These are phyloP conservation scores for Penicillium sp. DNA, from an alignment of 2,329 filamentous ascomycete species.

Conservation along the genomic window DNA sequence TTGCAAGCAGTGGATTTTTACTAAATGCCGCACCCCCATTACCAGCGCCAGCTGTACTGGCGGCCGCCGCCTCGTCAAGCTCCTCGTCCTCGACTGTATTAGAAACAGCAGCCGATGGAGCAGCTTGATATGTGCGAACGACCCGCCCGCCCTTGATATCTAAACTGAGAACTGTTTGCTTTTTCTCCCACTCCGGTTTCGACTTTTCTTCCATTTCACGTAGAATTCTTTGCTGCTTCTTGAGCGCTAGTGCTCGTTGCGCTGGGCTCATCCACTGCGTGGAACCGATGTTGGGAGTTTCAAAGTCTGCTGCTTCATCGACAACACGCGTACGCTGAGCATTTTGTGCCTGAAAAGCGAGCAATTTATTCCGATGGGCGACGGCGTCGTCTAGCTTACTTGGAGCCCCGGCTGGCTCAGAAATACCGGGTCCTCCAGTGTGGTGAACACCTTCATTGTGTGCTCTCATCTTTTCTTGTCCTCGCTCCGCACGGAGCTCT, in stretches of 20 bases:
- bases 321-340: conserved; percentile 77
- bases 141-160: conserved; percentile 76
- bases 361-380: conserved; percentile 74
- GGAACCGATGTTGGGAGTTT: conserved; percentile 56
- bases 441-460: conserved; percentile 58
- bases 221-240: conserved; percentile 77
- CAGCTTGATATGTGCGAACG: conserved; percentile 50
- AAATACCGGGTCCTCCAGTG: conserved; percentile 30
- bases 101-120: conserved; percentile 22
- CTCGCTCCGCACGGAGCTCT: conserved; percentile 78
- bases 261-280: conserved; percentile 82
- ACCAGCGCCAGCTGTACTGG: conserved; percentile 17
- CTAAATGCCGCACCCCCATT: conserved; percentile 36
- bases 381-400: conserved; percentile 66
- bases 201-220: conserved; percentile 84
- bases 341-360: conserved; percentile 81
- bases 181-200: conserved; percentile 82
- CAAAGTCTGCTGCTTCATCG: conserved; percentile 76
- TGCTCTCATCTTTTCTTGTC: conserved; percentile 76
- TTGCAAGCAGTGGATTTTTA: conserved; percentile 41
- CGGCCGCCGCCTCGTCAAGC: conserved; percentile 15
- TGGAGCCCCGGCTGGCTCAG: conserved; percentile 26
- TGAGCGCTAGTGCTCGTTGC: conserved; percentile 76
- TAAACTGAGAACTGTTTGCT: conserved; percentile 77
- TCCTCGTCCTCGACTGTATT: conserved; percentile 21